These are phyloP conservation scores for Hyparrhenia diplandra DNA, from an alignment of 176 grass and related monocot genomes.

Conservation along the genomic window DNA sequence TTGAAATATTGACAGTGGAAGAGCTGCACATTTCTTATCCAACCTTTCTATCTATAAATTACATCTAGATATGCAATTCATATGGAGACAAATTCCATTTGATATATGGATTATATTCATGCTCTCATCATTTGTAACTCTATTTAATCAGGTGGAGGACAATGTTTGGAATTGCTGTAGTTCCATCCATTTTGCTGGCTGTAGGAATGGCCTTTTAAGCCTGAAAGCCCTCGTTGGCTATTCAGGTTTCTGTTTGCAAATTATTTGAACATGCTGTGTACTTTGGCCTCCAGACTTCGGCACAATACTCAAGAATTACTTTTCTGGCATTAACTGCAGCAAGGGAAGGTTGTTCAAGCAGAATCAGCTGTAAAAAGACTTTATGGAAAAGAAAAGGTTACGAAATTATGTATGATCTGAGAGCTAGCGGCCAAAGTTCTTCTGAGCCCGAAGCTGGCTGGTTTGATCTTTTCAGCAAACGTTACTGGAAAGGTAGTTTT, in stretches of 20 bases:
- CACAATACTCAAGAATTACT: not conserved
- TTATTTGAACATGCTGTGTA: not conserved
- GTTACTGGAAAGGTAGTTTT: conserved; percentile 87
- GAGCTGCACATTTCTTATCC: not conserved
- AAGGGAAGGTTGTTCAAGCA: conserved; percentile 84
- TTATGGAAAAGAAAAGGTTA: conserved; percentile 90
- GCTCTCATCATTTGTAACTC: conserved; percentile 3
- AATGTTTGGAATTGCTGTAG: conserved; percentile 80
- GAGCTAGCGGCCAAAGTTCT: conserved; percentile 61
- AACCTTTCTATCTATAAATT: not conserved
- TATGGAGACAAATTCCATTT: not conserved
- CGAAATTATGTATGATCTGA: conserved; percentile 87
- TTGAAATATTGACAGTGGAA: not conserved
- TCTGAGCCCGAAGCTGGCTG: conserved; percentile 82
- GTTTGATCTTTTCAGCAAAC: conserved; percentile 95
- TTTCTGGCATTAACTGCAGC: conserved; percentile 47
- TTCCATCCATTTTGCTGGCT: conserved; percentile 86
- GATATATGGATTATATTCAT: not conserved
- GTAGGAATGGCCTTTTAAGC: conserved; percentile 87
- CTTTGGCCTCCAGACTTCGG: not conserved
- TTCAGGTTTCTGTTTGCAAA: conserved; percentile 68
- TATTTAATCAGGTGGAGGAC: conserved; percentile 81
- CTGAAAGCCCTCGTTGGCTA: conserved; percentile 98
- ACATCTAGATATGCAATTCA: not conserved
- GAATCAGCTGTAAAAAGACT: conserved; percentile 92